Conservation (phyloP, 108 stramenopile species). For the Nitzschia sp. region DNA sequence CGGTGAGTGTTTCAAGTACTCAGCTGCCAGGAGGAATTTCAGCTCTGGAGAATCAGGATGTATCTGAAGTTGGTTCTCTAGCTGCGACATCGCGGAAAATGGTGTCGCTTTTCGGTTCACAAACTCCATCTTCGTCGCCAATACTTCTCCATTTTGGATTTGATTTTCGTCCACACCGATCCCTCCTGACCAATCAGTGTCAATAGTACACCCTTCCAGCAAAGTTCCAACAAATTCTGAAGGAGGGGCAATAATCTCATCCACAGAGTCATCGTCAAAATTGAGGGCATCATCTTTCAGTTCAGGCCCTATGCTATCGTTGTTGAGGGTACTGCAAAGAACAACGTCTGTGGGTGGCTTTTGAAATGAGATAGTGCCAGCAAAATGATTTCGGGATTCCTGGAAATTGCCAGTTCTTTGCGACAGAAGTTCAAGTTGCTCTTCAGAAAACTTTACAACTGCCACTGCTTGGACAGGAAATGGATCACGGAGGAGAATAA, state of each 20-base stretch:
- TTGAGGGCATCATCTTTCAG: neutral
- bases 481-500: neutral
- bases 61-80: neutral
- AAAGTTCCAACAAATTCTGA: neutral
- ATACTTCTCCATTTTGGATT: neutral
- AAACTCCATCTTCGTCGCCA: neutral
- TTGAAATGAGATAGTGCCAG: neutral
- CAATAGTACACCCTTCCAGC: neutral
- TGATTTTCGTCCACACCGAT: neutral
- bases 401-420: neutral
- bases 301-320: neutral
- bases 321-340: neutral
- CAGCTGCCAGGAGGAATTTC: neutral
- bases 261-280: neutral
- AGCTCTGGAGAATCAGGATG: neutral
- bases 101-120: neutral
- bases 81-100: neutral
- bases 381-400: neutral
- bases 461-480: constrained; percentile 2
- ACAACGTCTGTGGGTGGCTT: neutral
- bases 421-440: neutral
- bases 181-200: neutral
- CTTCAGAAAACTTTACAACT: neutral
- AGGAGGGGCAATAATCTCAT: neutral
- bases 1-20: neutral